A percentile compares a stretch with the other conserved stretches of the same genome.
Conservation (phyloP, 176 grass and related monocot genomes). For the Bolboschoenus planiculmis region DNA sequence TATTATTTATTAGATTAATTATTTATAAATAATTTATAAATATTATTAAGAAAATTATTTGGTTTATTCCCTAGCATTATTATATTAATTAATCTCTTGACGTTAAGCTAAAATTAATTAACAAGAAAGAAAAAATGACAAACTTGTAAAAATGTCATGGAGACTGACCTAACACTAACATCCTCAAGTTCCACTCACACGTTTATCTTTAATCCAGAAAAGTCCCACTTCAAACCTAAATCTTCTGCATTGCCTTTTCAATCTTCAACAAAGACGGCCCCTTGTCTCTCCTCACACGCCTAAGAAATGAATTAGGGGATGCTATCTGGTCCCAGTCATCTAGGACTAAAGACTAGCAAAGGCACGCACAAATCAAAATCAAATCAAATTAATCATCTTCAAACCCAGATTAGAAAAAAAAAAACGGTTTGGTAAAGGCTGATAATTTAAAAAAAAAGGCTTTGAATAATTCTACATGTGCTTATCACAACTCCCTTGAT, state of each 20-base stretch:
- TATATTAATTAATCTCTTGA: neutral
- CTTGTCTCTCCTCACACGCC: neutral
- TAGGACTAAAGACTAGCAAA: conserved; percentile 10
- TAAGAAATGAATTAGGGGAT: neutral
- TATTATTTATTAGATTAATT: neutral
- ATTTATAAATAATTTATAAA: no score
- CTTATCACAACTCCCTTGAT: neutral
- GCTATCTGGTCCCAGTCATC: neutral
- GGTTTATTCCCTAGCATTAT: no score
- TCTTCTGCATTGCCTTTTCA: neutral
- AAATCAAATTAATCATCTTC: neutral
- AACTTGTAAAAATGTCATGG: conserved; percentile 6
- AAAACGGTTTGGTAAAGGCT: neutral
- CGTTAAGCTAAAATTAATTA: neutral
- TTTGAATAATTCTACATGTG: neutral
- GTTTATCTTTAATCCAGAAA: neutral
- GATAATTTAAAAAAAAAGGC: neutral
- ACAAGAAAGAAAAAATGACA: neutral
- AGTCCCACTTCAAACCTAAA: neutral
- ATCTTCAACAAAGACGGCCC: conserved; percentile 15
- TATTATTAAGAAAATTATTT: no score
- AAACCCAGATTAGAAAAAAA: neutral
- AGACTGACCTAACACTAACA: conserved; percentile 18
- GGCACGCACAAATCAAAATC: neutral
- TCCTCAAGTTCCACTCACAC: conserved; percentile 1